These are phyloP conservation scores for Quercus dentata DNA, from an alignment of 306 rosid species.

Conservation along the genomic window DNA sequence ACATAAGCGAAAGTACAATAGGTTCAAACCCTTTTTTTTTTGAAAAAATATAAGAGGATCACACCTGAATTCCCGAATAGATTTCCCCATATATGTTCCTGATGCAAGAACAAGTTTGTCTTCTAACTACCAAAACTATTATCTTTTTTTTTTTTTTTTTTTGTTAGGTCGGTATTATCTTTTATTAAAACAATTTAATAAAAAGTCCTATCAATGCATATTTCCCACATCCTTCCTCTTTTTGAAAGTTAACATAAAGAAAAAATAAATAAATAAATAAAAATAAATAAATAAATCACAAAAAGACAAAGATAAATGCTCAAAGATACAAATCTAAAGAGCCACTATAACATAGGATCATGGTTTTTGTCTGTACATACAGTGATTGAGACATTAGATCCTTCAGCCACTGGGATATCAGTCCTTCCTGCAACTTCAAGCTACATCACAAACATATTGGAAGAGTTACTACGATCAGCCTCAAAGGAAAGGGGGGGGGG, in stretches of 20 bases:
- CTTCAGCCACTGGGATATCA: conserved; percentile 97
- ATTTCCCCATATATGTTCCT: neutral
- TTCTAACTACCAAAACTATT: too few species aligned
- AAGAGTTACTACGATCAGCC: neutral
- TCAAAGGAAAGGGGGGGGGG: neutral
- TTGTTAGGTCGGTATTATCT: too few species aligned
- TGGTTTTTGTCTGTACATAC: conserved; percentile 30
- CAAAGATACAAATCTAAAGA: neutral
- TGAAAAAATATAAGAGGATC: neutral
- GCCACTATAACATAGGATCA: neutral
- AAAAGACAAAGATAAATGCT: too few species aligned
- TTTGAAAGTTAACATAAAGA: neutral
- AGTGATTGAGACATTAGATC: conserved; percentile 81
- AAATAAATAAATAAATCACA: too few species aligned
- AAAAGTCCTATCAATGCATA: too few species aligned
- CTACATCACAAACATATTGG: conserved; percentile 30
- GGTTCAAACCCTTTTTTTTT: too few species aligned
- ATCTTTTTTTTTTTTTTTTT: too few species aligned
- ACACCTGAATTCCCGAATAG: neutral
- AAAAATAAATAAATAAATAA: too few species aligned
- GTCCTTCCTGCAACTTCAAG: conserved; percentile 88
- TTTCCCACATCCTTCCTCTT: neutral
- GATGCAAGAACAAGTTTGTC: neutral
- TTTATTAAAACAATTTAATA: too few species aligned
- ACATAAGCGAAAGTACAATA: neutral